Evolutionary conservation across 73 alveolate genomes (phyloP), one percentile per base, ranked within the genome.

Genomic region (Uronychia binucleata): DNA sequence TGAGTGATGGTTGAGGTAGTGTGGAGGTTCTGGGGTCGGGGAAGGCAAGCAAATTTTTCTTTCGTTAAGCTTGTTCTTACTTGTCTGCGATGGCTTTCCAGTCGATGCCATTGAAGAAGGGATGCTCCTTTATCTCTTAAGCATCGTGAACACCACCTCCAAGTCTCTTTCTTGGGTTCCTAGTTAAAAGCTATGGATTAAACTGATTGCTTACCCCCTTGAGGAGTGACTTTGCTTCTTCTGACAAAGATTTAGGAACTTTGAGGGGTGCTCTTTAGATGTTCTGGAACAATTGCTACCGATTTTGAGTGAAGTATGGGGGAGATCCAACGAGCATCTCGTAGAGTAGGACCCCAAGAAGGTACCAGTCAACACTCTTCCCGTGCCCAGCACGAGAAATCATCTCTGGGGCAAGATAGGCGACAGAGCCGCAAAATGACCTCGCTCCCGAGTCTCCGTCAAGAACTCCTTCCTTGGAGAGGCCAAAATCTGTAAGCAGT

Each of bases 401-500:
- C 99, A 97, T 97, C 91, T 97, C 99, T 28, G 99, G 99, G 0
- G 99, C 99, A 75, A 97, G 88, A 95, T 97, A 97, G 27, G 99
- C 99, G 34, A 96, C 88, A 1, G 98, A 90, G 1, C 99, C 99
- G 90, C 99, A 97, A 85, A 97, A 97, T 78, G 98, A 91, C 86
- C 94, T 94, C 0, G 99, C 98, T 46, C 67, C 67, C 67, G 88
- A 91, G 33, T 83, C 59, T 28, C 87, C 89, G 33, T 94, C 98
- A 5, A 85, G 77, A 28, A 94, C 93, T 0, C 99, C 99, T 89
- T 96, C 97, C 84, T 97, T 85, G 0, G 99, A 96, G 26, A 97
- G 90, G 14, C 99, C 99, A 90, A 97, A 97, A 93, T 97, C 99
- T 26, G 99, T 95, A 34, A 97, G 90, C 88, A 94, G 83, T 26